A percentile compares a stretch with the other conserved stretches of the same genome.
phyloP scores from a whole-genome alignment of 2,329 filamentous ascomycete genomes.

The Metarhizium robertsii region DNA sequence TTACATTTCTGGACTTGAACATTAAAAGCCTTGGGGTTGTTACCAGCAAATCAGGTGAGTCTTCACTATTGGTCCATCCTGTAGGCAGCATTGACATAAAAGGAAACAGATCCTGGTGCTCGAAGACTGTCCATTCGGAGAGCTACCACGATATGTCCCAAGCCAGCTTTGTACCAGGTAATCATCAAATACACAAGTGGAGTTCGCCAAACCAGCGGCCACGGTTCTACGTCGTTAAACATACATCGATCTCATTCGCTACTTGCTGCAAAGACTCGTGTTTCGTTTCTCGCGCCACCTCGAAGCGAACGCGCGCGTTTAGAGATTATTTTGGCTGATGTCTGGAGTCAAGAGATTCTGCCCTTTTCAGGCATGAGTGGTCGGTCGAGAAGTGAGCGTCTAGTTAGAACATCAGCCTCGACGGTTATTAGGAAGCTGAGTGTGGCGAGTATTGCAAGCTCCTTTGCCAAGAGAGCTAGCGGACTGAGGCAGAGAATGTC shows the following conservation, averaged over 20 bases:
- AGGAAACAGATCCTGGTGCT: conserved; percentile 44
- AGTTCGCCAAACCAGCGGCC: conserved; percentile 43
- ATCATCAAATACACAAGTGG: conserved; percentile 79
- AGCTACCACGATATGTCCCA: conserved; percentile 63
- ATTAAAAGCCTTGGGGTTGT: conserved; percentile 67
- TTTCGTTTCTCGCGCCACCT: conserved; percentile 64
- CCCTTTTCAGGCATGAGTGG: conserved; percentile 75
- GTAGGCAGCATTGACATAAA: background rate
- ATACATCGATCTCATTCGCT: conserved; percentile 75
- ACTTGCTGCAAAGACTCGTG: conserved; percentile 53
- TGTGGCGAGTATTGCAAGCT: conserved; percentile 67
- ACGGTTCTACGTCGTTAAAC: conserved; percentile 32
- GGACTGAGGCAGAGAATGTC: conserved; percentile 31
- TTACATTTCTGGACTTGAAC: conserved; percentile 57
- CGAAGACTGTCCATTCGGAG: conserved; percentile 70
- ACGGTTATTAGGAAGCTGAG: conserved; percentile 84
- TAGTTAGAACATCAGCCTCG: conserved; percentile 70
- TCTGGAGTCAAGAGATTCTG: conserved; percentile 75
- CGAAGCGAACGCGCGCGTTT: conserved; percentile 68
- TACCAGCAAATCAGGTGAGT: conserved; percentile 60
- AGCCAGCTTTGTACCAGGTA: conserved; percentile 61
- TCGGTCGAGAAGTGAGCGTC: conserved; percentile 56
- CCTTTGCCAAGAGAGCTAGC: conserved; percentile 63
- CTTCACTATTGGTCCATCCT: background rate
- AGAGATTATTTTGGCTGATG: conserved; percentile 63